Evolutionary conservation across 306 rosid genomes (phyloP).

Genomic region (Lathyrus aphaca): DNA sequence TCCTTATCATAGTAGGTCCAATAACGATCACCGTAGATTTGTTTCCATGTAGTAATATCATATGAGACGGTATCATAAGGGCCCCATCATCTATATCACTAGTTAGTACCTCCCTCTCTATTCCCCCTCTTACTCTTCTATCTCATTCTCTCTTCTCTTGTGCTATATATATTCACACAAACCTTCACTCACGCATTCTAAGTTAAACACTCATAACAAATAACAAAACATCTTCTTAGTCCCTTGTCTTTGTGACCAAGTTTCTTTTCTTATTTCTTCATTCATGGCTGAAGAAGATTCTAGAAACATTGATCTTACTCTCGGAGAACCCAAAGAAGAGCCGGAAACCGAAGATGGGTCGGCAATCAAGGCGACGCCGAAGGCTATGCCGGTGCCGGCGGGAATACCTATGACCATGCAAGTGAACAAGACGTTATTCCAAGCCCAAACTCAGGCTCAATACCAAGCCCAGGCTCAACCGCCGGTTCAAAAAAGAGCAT

Average conservation of each 20-base stretch:
- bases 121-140: neutral
- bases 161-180: conserved; percentile 25
- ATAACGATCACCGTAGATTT: conserved; percentile 42
- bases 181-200: conserved; percentile 34
- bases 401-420: conserved; percentile 38
- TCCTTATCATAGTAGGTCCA: conserved; percentile 40
- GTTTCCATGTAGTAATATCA: conserved; percentile 23
- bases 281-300: conserved; percentile 34
- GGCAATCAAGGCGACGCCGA: conserved; percentile 44
- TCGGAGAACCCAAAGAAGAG: conserved; percentile 53
- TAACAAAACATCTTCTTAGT: neutral
- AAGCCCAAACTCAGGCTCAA: conserved; percentile 26
- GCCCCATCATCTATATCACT: conserved; percentile 38
- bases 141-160: conserved; percentile 9
- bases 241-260: neutral
- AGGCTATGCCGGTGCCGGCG: conserved; percentile 40
- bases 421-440: conserved; percentile 32
- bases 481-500: conserved; percentile 48
- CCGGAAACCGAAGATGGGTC: conserved; percentile 40
- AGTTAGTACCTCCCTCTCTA: conserved; percentile 11
- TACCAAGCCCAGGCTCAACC: conserved; percentile 7
- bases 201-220: neutral
- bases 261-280: neutral
- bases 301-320: conserved; percentile 40
- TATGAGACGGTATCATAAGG: conserved; percentile 31